Evolutionary conservation across 2,329 filamentous ascomycete species (phyloP).

Genomic region (Xylaria arbuscula): DNA sequence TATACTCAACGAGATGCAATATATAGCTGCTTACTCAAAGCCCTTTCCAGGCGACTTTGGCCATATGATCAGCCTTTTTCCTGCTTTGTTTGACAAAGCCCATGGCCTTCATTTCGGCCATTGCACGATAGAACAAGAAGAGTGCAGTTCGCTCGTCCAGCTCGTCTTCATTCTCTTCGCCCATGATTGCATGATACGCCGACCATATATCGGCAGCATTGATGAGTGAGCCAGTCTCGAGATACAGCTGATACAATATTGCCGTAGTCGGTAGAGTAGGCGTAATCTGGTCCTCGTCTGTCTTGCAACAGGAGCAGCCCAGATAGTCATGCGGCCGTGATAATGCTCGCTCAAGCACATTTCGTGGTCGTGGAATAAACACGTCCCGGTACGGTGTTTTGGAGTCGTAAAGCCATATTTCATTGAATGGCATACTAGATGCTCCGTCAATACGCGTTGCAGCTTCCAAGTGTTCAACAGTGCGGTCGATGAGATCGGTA

Average conservation of each 20-base stretch:
- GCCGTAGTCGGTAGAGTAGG: slow-evolving; percentile 75
- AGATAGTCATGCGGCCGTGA: slow-evolving; percentile 81
- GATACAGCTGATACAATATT: slow-evolving; percentile 81
- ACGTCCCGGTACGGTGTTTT: slow-evolving; percentile 76
- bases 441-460: slow-evolving; percentile 53
- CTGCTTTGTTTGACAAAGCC: slow-evolving; percentile 90
- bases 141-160: slow-evolving; percentile 68
- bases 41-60: slow-evolving; percentile 81
- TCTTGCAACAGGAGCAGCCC: slow-evolving; percentile 74
- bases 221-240: slow-evolving; percentile 79
- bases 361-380: slow-evolving; percentile 78
- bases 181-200: slow-evolving; percentile 75
- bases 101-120: slow-evolving; percentile 86
- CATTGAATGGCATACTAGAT: slow-evolving; percentile 69
- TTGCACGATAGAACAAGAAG: slow-evolving; percentile 83
- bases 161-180: slow-evolving; percentile 57
- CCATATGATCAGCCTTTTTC: slow-evolving; percentile 92
- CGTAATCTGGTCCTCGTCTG: slow-evolving; percentile 60
- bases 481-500: slow-evolving; percentile 70
- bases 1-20: slow-evolving; percentile 22
- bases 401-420: slow-evolving; percentile 81
- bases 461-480: slow-evolving; percentile 62
- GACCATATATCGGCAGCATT: slow-evolving; percentile 85
- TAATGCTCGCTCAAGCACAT: slow-evolving; percentile 77
- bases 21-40: slow-evolving; percentile 56